Percentiles rank a stretch among this genome's conserved stretches.
These are phyloP conservation scores for Penicillium lagena DNA, from an alignment of 495 filamentous ascomycete species.

Conservation along the genomic window DNA sequence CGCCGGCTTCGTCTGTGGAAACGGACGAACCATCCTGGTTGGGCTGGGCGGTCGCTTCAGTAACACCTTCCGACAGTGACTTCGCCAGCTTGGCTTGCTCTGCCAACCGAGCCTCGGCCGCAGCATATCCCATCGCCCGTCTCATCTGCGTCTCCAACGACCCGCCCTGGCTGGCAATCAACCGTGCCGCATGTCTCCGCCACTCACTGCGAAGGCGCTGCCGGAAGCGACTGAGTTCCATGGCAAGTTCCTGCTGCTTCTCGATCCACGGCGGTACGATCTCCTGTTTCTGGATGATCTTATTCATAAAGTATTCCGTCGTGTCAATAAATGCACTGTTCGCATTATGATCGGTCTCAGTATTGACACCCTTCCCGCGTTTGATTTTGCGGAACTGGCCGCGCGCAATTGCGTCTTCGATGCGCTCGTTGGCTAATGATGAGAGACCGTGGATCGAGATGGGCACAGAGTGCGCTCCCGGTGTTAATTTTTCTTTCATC, in stretches of 20 bases:
- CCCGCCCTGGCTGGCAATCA: slow-evolving; percentile 76
- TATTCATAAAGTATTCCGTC: slow-evolving; percentile 97
- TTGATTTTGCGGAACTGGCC: slow-evolving; percentile 88
- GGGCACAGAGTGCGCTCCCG: slow-evolving; percentile 68
- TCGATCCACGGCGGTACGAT: slow-evolving; percentile 69
- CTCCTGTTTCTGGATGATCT: slow-evolving; percentile 92
- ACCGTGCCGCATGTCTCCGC: slow-evolving; percentile 75
- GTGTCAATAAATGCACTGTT: slow-evolving; percentile 91
- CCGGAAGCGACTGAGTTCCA: slow-evolving; percentile 64
- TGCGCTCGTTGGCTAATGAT: slow-evolving; percentile 84
- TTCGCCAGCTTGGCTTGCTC: slow-evolving; percentile 38
- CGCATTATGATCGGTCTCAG: slow-evolving; percentile 72
- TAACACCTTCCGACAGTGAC: slow-evolving; percentile 23
- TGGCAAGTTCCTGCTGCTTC: slow-evolving; percentile 87
- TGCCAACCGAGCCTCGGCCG: slow-evolving; percentile 55
- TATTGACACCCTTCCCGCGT: slow-evolving; percentile 62
- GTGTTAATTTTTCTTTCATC: slow-evolving; percentile 73
- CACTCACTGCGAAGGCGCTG: slow-evolving; percentile 72
- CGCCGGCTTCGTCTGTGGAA: background rate
- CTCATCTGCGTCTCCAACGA: slow-evolving; percentile 69
- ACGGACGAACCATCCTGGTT: slow-evolving; percentile 21
- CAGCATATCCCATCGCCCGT: slow-evolving; percentile 66
- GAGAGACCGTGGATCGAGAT: slow-evolving; percentile 72
- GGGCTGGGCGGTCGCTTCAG: slow-evolving; percentile 9
- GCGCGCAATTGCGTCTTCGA: slow-evolving; percentile 87